These are phyloP conservation scores for Tylopilus sp. DNA, from an alignment of 768 basidiomycete species.

Conservation along the genomic window DNA sequence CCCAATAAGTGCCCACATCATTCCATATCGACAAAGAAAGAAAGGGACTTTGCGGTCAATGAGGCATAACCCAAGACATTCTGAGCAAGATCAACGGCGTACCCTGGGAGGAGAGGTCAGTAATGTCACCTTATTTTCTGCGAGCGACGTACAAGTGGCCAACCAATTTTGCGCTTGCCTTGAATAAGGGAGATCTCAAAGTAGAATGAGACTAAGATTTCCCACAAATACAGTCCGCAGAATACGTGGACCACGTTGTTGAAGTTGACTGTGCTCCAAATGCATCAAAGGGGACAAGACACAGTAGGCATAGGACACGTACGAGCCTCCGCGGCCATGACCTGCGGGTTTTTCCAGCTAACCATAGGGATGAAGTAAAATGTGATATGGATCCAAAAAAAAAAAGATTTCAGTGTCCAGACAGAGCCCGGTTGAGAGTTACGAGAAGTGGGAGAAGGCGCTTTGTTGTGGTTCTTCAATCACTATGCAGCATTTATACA, in stretches of 20 bases:
- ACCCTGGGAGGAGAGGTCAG: conserved; percentile 18
- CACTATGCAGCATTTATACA: conserved; percentile 16
- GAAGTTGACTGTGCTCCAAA: conserved; percentile 45
- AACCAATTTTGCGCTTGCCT: conserved; percentile 55
- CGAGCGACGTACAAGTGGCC: conserved; percentile 58
- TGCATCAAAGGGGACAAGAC: not conserved
- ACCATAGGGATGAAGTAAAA: conserved; percentile 22
- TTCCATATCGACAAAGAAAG: conserved; percentile 69
- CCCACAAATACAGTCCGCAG: conserved; percentile 68
- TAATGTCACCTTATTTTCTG: not conserved
- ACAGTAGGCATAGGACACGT: conserved; percentile 4
- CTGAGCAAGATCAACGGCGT: conserved; percentile 1
- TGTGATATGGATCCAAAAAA: conserved; percentile 10
- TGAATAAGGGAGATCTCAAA: conserved; percentile 68
- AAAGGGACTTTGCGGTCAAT: conserved; percentile 46
- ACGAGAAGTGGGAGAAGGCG: conserved; percentile 2
- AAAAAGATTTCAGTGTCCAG: conserved; percentile 1
- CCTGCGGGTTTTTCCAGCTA: conserved; percentile 22
- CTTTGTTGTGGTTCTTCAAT: conserved; percentile 5
- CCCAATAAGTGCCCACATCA: conserved; percentile 62
- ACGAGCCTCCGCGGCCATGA: conserved; percentile 24
- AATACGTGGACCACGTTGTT: conserved; percentile 57
- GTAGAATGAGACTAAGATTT: conserved; percentile 55
- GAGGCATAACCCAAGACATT: not conserved
- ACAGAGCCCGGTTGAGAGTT: conserved; percentile 3